Evolutionary conservation across 495 filamentous ascomycete species (phyloP).

Genomic region (Ramalina peruviana): DNA sequence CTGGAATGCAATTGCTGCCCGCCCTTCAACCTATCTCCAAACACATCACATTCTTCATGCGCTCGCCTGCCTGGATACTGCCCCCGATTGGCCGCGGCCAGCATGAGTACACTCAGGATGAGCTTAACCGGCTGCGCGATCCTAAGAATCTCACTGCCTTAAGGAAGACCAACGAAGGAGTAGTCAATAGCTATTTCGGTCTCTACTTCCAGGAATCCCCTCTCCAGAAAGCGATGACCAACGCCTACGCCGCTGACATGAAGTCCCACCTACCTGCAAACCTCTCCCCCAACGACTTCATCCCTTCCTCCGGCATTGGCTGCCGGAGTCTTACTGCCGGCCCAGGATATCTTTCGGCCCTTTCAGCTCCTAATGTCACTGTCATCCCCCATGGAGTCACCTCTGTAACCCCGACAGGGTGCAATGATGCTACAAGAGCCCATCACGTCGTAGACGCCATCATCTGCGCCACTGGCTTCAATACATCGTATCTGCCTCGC

Average conservation of each 20-base stretch:
- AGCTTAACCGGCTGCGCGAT: conserved; percentile 32
- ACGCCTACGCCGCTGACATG: conserved; percentile 29
- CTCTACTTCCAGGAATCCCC: conserved; percentile 24
- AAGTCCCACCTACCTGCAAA: conserved; percentile 21
- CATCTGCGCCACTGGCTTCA: conserved; percentile 39
- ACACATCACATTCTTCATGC: conserved; percentile 32
- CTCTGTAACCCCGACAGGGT: conserved; percentile 30
- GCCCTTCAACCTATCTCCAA: conserved; percentile 39
- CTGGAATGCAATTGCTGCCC: conserved; percentile 45
- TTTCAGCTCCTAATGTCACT: conserved; percentile 33
- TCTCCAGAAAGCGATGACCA: conserved; percentile 23
- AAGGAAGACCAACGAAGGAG: conserved; percentile 36
- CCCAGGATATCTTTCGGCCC: conserved; percentile 34
- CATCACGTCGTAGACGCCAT: conserved; percentile 28
- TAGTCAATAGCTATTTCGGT: conserved; percentile 34
- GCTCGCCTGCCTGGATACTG: conserved; percentile 28
- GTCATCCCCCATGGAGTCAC: conserved; percentile 28
- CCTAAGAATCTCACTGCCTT: conserved; percentile 25
- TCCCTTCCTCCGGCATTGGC: conserved; percentile 31
- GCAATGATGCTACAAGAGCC: conserved; percentile 34
- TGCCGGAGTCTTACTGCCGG: conserved; percentile 39
- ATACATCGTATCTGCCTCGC: conserved; percentile 33
- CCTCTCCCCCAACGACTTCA: conserved; percentile 27
- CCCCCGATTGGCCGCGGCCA: conserved; percentile 17
- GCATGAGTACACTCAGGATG: conserved; percentile 28